Conservation (phyloP, 495 filamentous ascomycete genomes). For the Aspergillus kassunensis region DNA sequence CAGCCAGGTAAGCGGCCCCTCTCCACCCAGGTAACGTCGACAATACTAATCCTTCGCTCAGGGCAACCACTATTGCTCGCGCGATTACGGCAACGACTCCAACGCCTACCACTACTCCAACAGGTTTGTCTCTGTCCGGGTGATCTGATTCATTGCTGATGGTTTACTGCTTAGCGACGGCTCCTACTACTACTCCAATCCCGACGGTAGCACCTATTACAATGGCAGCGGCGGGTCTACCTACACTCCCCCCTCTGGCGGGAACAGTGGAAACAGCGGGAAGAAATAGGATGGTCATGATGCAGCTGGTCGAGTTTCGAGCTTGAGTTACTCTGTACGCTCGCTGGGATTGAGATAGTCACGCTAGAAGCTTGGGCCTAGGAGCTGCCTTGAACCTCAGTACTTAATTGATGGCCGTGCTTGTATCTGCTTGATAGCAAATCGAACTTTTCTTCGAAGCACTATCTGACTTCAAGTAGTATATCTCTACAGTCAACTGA, state of each 20-base stretch:
- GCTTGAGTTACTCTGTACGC: too few relatives aligned
- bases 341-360: too few relatives aligned
- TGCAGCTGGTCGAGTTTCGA: too few relatives aligned
- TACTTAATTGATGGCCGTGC: too few relatives aligned
- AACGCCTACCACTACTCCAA: slow-evolving; percentile 52
- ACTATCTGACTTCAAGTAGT: too few relatives aligned
- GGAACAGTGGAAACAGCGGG: too few relatives aligned
- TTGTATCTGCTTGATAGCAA: too few relatives aligned
- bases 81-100: slow-evolving; percentile 43
- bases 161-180: slow-evolving; percentile 28
- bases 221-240: slow-evolving; percentile 35
- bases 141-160: neutral
- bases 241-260: slow-evolving; percentile 36
- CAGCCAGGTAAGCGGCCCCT: slow-evolving; percentile 31
- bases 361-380: too few relatives aligned
- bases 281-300: slow-evolving; percentile 8
- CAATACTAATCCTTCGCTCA: slow-evolving; percentile 13
- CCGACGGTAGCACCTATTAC: slow-evolving; percentile 49
- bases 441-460: too few relatives aligned
- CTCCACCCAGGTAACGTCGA: neutral
- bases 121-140: slow-evolving; percentile 20
- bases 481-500: too few relatives aligned
- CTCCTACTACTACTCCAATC: slow-evolving; percentile 52
- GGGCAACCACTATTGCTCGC: slow-evolving; percentile 50
- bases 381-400: too few relatives aligned